Evolutionary conservation across 345 rosid genomes (phyloP).

Genomic region (Gossypium ekmanianum): DNA sequence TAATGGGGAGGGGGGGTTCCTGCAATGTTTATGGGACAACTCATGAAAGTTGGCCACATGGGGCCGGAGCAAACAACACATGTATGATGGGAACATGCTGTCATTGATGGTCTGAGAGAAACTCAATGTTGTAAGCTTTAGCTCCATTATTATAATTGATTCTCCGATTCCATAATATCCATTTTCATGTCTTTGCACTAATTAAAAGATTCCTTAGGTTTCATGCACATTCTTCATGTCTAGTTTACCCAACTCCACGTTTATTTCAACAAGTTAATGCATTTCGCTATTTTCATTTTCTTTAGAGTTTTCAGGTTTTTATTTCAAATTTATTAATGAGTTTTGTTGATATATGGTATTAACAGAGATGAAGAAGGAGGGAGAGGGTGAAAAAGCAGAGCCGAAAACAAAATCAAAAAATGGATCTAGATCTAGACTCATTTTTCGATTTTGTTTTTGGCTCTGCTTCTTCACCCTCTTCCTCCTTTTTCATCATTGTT

Average conservation of each 20-base stretch:
- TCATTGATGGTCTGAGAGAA: background rate
- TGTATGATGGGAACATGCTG: background rate
- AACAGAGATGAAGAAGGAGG: accelerated
- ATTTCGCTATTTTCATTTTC: too few species aligned
- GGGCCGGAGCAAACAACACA: background rate
- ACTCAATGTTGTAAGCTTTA: background rate
- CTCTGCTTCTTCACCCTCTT: too few species aligned
- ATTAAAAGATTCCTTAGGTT: slow-evolving; percentile 17
- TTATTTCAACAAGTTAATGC: background rate
- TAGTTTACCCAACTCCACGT: background rate
- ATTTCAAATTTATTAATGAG: background rate
- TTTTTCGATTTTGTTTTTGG: too few species aligned
- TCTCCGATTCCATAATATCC: slow-evolving; percentile 4
- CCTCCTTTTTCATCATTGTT: too few species aligned
- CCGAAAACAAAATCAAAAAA: too few species aligned
- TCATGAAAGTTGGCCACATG: background rate
- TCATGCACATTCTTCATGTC: slow-evolving; percentile 10
- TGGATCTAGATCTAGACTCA: too few species aligned
- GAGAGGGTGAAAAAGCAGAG: accelerated
- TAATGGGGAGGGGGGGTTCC: too few species aligned
- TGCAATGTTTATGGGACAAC: background rate
- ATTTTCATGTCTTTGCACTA: slow-evolving; percentile 16
- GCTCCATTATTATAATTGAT: slow-evolving; percentile 6
- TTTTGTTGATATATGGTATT: too few species aligned
- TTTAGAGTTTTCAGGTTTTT: background rate